Evolutionary conservation across 768 basidiomycete species (phyloP).

Genomic region (Hortiboletus flavorubellus): DNA sequence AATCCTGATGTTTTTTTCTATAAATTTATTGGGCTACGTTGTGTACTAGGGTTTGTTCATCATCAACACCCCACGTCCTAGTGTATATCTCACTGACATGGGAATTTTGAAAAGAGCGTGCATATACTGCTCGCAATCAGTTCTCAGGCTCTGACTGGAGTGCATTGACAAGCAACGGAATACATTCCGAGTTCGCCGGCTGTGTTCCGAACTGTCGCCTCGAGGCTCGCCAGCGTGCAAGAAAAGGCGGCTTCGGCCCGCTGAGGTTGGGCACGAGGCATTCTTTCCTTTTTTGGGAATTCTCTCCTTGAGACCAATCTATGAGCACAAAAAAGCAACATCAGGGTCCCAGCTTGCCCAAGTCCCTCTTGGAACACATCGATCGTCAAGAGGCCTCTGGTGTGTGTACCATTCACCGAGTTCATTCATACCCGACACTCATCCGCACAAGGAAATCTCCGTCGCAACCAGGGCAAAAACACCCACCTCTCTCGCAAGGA

Average conservation of each 20-base stretch:
- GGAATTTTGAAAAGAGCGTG: not conserved
- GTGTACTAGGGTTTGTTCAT: not conserved
- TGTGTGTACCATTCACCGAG: not conserved
- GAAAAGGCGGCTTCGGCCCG: too few relatives aligned
- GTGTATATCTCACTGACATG: constrained; percentile 2
- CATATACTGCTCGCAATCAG: not conserved
- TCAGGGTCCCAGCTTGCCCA: constrained; percentile 26
- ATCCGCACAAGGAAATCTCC: constrained; percentile 4
- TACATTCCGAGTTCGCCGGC: too few relatives aligned
- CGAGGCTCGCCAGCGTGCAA: too few relatives aligned
- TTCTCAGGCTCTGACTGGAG: not conserved
- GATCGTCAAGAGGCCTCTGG: constrained; percentile 11
- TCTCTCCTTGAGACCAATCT: not conserved
- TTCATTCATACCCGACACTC: not conserved
- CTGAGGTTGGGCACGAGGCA: too few relatives aligned
- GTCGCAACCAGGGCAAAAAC: constrained; percentile 6
- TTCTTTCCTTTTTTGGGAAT: not conserved
- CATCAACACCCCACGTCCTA: not conserved
- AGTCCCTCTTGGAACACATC: constrained; percentile 28
- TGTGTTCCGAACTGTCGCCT: too few relatives aligned
- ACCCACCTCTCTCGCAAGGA: constrained; percentile 52
- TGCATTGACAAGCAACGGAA: too few relatives aligned
- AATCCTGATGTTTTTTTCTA: constrained; percentile 3
- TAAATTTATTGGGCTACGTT: constrained; percentile 7
- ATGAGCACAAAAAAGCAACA: constrained; percentile 16